phyloP scores from a whole-genome alignment of 805 yeast genomes.

The Kuraishia cidri region DNA sequence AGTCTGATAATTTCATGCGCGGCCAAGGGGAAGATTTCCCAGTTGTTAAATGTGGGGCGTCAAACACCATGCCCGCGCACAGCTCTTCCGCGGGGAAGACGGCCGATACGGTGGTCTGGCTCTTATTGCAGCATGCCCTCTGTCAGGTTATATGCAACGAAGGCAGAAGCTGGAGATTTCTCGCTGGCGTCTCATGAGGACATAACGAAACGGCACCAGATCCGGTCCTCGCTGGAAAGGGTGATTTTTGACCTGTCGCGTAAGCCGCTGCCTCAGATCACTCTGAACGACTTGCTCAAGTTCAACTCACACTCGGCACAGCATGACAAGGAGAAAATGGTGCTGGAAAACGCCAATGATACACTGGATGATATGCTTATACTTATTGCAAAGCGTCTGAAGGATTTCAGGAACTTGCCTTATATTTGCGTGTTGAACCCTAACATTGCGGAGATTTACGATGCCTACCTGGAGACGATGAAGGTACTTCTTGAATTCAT shows the following conservation, averaged over 20 bases:
- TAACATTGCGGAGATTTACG: conserved; percentile 69
- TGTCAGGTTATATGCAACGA: too few species aligned
- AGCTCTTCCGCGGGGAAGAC: too few species aligned
- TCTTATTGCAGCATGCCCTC: too few species aligned
- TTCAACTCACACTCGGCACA: conserved; percentile 24
- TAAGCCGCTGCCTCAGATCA: conserved; percentile 41
- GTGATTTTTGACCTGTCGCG: conserved; percentile 49
- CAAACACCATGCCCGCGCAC: too few species aligned
- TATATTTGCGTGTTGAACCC: conserved; percentile 85
- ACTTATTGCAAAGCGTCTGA: conserved; percentile 62
- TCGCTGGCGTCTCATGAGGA: conserved; percentile 2
- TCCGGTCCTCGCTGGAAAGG: conserved; percentile 48
- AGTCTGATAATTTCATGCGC: too few species aligned
- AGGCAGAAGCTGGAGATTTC: too few species aligned
- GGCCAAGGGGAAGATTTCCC: too few species aligned
- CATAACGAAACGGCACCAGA: conserved; percentile 28
- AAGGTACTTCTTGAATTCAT: conserved; percentile 32
- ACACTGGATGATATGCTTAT: conserved; percentile 50
- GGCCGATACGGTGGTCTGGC: too few species aligned
- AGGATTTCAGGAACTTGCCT: conserved; percentile 66
- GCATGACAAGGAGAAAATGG: conserved; percentile 19
- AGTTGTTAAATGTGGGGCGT: too few species aligned
- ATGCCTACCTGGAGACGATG: conserved; percentile 65
- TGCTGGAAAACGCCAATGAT: conserved; percentile 37
- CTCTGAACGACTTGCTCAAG: conserved; percentile 39